Evolutionary conservation across 768 basidiomycete species (phyloP).

Genomic region (Mycena sanguinolenta): DNA sequence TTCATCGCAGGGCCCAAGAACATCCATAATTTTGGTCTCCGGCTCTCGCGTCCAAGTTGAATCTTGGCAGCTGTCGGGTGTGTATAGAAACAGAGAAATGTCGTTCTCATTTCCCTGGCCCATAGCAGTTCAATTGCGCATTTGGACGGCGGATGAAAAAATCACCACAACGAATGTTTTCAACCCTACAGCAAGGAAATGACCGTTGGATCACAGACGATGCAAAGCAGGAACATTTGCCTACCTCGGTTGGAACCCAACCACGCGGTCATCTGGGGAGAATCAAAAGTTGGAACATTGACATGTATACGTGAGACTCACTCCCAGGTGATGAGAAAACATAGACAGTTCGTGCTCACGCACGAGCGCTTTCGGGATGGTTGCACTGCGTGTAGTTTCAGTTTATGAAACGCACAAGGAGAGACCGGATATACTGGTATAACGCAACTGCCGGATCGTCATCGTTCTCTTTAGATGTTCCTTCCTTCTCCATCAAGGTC

Average conservation of each 20-base stretch:
- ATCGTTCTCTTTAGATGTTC: not conserved
- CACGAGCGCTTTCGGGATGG: slow-evolving; percentile 1
- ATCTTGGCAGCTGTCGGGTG: slow-evolving; percentile 16
- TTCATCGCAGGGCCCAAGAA: slow-evolving; percentile 19
- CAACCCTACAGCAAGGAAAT: not conserved
- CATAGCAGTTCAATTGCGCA: not conserved
- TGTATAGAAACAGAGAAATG: not conserved
- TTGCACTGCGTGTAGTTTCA: slow-evolving; percentile 4
- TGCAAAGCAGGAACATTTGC: not conserved
- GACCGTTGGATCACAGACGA: not conserved
- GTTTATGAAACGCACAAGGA: not conserved
- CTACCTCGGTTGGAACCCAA: slow-evolving; percentile 1
- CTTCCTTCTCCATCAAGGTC: slow-evolving; percentile 16
- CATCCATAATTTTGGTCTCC: not conserved
- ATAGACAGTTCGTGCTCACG: not conserved
- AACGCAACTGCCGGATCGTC: not conserved
- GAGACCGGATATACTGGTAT: not conserved
- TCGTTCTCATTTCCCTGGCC: not conserved
- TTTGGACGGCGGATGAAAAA: not conserved
- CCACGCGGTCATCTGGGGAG: slow-evolving; percentile 3
- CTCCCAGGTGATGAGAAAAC: not conserved
- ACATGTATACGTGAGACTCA: not conserved
- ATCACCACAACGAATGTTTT: not conserved
- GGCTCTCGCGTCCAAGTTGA: slow-evolving; percentile 10
- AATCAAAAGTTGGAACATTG: not conserved